phyloP scores from a whole-genome alignment of 2,329 filamentous ascomycete genomes.

The Alternaria ethzedia region DNA sequence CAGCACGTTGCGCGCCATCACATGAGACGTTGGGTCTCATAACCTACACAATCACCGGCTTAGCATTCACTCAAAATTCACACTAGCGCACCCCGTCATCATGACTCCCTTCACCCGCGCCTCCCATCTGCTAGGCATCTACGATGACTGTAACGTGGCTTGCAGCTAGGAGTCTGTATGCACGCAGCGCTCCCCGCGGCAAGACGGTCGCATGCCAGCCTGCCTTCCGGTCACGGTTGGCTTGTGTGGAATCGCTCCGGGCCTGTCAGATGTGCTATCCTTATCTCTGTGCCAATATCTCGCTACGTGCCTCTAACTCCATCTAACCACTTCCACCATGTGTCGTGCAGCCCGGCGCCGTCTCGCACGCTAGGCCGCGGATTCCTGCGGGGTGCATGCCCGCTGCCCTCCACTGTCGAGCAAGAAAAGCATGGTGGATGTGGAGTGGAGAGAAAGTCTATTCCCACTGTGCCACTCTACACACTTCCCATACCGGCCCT shows the following conservation, averaged over 20 bases:
- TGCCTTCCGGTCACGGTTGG: not conserved
- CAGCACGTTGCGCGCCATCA: not conserved
- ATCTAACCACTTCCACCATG: conserved; percentile 1
- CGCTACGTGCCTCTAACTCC: not conserved
- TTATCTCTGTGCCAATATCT: conserved; percentile 13
- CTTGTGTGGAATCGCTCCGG: conserved; percentile 1
- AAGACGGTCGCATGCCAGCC: not conserved
- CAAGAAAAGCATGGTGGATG: not conserved
- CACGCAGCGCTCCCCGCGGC: not conserved
- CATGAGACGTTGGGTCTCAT: not conserved
- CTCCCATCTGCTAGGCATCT: not conserved
- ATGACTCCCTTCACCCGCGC: not conserved
- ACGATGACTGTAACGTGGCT: conserved; percentile 1
- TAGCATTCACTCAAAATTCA: not conserved
- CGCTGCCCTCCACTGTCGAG: not conserved
- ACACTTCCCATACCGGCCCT: not conserved
- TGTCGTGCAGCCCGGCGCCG: conserved; percentile 6
- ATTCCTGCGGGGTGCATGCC: conserved; percentile 28
- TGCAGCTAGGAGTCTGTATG: not conserved
- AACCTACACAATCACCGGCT: not conserved
- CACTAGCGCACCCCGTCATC: not conserved
- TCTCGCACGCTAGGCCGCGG: conserved; percentile 2
- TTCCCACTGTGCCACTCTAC: not conserved
- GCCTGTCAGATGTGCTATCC: conserved; percentile 9
- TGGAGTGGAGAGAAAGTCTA: conserved; percentile 4